Percentiles rank a stretch among this genome's conserved stretches.
These are phyloP conservation scores for Chloranthus sessilifolius DNA, from an alignment of 164 flowering plant species.

Conservation along the genomic window DNA sequence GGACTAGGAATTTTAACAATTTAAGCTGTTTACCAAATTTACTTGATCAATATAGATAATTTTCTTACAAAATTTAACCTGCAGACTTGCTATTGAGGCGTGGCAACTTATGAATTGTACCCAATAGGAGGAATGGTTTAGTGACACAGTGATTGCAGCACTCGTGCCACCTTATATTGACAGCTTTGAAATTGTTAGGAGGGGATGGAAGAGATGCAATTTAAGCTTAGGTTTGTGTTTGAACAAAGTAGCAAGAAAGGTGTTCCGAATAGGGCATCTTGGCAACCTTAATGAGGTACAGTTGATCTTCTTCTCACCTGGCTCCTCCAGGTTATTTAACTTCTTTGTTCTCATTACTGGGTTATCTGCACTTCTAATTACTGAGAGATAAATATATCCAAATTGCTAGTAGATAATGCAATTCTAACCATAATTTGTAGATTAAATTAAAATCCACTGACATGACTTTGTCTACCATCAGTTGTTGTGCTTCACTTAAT, in stretches of 20 bases:
- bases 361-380: too few relatives aligned
- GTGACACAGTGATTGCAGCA: slow-evolving; percentile 97
- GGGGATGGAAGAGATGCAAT: slow-evolving; percentile 93
- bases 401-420: too few relatives aligned
- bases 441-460: too few relatives aligned
- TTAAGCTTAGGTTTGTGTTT: slow-evolving; percentile 91
- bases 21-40: too few relatives aligned
- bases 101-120: slow-evolving; percentile 98
- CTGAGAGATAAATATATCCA: too few relatives aligned
- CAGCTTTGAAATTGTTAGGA: slow-evolving; percentile 76
- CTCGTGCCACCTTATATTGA: slow-evolving; percentile 82
- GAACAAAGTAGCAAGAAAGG: slow-evolving; percentile 95
- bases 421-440: too few relatives aligned
- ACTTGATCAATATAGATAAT: too few relatives aligned
- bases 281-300: slow-evolving; percentile 88
- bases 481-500: too few relatives aligned
- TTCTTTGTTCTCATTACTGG: too few relatives aligned
- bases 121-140: slow-evolving; percentile 86
- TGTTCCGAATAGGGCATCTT: slow-evolving; percentile 98
- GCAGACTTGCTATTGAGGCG: slow-evolving; percentile 92
- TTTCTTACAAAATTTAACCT: slow-evolving; percentile 8
- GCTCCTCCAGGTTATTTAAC: too few relatives aligned
- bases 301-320: background rate
- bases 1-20: too few relatives aligned
- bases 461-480: too few relatives aligned